Conservation (phyloP, 2,329 filamentous ascomycete species). For the Xylariaceae sp. region DNA sequence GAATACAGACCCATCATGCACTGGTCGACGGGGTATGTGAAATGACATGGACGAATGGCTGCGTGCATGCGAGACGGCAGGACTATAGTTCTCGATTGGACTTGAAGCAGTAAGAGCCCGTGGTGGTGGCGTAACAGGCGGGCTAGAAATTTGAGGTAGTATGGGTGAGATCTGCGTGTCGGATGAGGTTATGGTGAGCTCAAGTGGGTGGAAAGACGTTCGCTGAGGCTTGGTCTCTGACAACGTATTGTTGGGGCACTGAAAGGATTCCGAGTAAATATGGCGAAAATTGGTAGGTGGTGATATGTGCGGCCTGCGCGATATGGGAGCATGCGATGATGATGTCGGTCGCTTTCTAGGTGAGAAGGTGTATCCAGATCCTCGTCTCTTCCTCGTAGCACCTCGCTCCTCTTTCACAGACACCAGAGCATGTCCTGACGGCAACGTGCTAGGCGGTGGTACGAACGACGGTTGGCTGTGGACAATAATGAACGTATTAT, state of each 20-base stretch:
- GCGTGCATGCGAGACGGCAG: constrained; percentile 36
- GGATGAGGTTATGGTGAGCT: constrained; percentile 49
- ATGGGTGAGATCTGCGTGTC: constrained; percentile 50
- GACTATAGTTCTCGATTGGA: constrained; percentile 33
- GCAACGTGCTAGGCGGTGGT: constrained; percentile 31
- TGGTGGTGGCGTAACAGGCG: constrained; percentile 37
- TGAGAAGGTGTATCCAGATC: constrained; percentile 41
- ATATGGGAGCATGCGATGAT: constrained; percentile 35
- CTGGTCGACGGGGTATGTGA: constrained; percentile 47
- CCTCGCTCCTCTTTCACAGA: constrained; percentile 29
- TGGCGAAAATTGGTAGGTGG: constrained; percentile 57
- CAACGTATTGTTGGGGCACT: constrained; percentile 25
- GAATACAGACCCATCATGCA: constrained; percentile 33
- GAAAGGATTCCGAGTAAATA: constrained; percentile 39
- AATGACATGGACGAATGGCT: constrained; percentile 52
- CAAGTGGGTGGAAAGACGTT: constrained; percentile 47
- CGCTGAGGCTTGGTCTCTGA: constrained; percentile 30
- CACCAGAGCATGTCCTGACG: constrained; percentile 25
- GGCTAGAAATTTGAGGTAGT: constrained; percentile 43
- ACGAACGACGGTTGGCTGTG: constrained; percentile 37
- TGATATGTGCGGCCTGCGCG: constrained; percentile 53
- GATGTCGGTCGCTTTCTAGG: constrained; percentile 44
- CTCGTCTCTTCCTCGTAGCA: constrained; percentile 35
- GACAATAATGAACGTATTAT: constrained; percentile 35
- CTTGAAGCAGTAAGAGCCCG: constrained; percentile 34